Conservation (phyloP, 805 yeast genomes). For the Brettanomyces custersianus region DNA sequence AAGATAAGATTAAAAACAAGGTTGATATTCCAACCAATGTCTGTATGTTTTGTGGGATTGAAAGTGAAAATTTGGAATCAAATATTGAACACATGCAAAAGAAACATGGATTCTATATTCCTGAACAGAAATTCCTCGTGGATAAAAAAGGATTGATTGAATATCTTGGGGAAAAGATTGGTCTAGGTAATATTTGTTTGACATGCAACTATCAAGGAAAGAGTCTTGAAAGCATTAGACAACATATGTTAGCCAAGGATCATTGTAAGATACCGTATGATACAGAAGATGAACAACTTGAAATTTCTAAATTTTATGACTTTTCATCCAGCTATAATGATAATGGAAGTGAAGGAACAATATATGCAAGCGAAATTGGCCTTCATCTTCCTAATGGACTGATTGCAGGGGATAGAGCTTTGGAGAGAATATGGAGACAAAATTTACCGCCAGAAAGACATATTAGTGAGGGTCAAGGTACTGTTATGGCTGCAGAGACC, state of each 20-base stretch:
- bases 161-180: constrained; percentile 72
- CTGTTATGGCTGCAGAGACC: constrained; percentile 71
- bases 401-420: constrained; percentile 72
- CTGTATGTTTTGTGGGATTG: constrained; percentile 40
- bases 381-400: constrained; percentile 70
- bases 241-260: constrained; percentile 77
- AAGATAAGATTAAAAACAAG: constrained; percentile 35
- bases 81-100: constrained; percentile 65
- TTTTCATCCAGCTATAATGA: constrained; percentile 53
- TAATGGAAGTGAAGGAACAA: constrained; percentile 22
- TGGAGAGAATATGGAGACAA: constrained; percentile 66
- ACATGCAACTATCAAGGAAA: constrained; percentile 81
- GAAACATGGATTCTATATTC: constrained; percentile 78
- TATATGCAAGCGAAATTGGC: constrained; percentile 43
- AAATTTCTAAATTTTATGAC: constrained; percentile 76
- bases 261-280: constrained; percentile 91
- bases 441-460: constrained; percentile 40
- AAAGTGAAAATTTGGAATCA: constrained; percentile 31
- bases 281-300: constrained; percentile 62
- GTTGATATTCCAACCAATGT: constrained; percentile 40
- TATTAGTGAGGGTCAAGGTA: constrained; percentile 56
- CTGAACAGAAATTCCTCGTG: constrained; percentile 63
- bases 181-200: constrained; percentile 76
- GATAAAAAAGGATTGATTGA: constrained; percentile 66
- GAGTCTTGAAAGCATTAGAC: constrained; percentile 76